A percentile compares a stretch with the other conserved stretches of the same genome.
These are phyloP conservation scores for Thalassiosira mediterranea DNA, from an alignment of 352 stramenopile species.

Conservation along the genomic window DNA sequence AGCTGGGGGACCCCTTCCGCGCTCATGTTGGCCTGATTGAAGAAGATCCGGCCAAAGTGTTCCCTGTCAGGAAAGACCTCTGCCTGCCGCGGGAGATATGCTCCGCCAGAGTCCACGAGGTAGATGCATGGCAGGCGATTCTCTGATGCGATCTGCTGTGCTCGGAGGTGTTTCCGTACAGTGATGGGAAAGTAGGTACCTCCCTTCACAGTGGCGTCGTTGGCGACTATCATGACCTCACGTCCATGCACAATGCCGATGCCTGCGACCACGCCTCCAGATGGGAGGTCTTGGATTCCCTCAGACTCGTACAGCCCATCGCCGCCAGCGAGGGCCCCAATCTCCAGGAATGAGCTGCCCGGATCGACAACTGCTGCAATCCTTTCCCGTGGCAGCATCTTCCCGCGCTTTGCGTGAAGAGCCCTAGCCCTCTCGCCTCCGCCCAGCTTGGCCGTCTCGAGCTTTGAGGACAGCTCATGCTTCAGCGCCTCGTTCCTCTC, in stretches of 20 bases:
- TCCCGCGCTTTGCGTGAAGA: constrained; percentile 64
- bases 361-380: constrained; percentile 94
- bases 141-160: constrained; percentile 94
- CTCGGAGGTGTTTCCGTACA: constrained; percentile 95
- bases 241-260: constrained; percentile 86
- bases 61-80: constrained; percentile 97
- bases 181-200: constrained; percentile 98
- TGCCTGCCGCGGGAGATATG: constrained; percentile 94
- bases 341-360: constrained; percentile 94
- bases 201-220: constrained; percentile 98
- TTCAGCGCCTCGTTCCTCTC: constrained; percentile 41
- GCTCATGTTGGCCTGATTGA: constrained; percentile 97
- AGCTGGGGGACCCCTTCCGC: constrained; percentile 94
- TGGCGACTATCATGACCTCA: constrained; percentile 96
- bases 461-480: constrained; percentile 39
- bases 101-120: constrained; percentile 93
- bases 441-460: constrained; percentile 49
- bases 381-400: constrained; percentile 87
- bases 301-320: constrained; percentile 47
- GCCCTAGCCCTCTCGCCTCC: constrained; percentile 58
- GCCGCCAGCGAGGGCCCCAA: constrained; percentile 85
- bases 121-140: constrained; percentile 97
- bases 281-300: constrained; percentile 65
- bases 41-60: constrained; percentile 97
- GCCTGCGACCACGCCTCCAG: constrained; percentile 79